phyloP scores from a whole-genome alignment of 2,329 filamentous ascomycete genomes.

The Aspergillus candidus region DNA sequence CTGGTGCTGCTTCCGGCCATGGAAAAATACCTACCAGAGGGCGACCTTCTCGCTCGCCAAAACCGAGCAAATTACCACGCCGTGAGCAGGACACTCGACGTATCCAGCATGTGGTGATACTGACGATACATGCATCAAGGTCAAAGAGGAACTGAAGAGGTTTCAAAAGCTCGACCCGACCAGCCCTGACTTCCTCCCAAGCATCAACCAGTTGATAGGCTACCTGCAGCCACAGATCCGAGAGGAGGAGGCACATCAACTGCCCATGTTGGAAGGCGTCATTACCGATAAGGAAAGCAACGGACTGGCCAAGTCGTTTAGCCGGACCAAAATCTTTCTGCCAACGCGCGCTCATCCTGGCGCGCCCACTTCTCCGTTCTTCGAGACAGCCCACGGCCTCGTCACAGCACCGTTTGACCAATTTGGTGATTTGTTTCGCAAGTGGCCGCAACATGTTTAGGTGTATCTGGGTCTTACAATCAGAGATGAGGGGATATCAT shows the following conservation, averaged over 20 bases:
- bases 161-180: constrained; percentile 42
- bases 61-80: constrained; percentile 43
- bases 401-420: constrained; percentile 52
- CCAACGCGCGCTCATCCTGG: constrained; percentile 47
- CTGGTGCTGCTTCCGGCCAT: constrained; percentile 49
- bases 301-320: constrained; percentile 40
- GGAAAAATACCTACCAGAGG: constrained; percentile 42
- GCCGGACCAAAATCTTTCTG: constrained; percentile 48
- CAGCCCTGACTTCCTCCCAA: constrained; percentile 36
- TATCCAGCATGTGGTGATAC: background rate
- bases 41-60: constrained; percentile 40
- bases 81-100: background rate
- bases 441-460: constrained; percentile 27
- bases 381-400: constrained; percentile 50
- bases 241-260: constrained; percentile 45
- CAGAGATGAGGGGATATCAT: too few species aligned
- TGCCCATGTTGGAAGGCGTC: constrained; percentile 42
- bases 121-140: constrained; percentile 25
- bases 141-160: constrained; percentile 45
- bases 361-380: constrained; percentile 47
- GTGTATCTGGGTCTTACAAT: background rate
- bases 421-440: constrained; percentile 48
- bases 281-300: constrained; percentile 30
- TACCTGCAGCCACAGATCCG: constrained; percentile 43
- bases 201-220: constrained; percentile 39